Conservation (phyloP, 2,329 filamentous ascomycete genomes). For the Fonsecaea nubica region DNA sequence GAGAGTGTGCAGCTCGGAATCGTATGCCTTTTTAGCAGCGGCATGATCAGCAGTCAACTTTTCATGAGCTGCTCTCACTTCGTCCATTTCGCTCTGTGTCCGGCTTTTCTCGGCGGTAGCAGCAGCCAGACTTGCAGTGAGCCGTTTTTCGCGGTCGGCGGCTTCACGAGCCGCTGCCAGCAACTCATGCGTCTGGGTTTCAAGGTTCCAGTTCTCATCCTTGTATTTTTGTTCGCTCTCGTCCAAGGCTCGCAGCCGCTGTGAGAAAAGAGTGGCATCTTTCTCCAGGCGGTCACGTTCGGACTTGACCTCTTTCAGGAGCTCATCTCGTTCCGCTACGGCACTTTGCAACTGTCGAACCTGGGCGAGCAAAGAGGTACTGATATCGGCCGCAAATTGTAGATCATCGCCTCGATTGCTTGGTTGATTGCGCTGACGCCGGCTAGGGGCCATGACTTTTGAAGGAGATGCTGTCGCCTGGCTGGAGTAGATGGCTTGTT, state of each 20-base stretch:
- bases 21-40: slow-evolving; percentile 78
- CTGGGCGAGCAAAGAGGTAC: slow-evolving; percentile 90
- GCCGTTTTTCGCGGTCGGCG: slow-evolving; percentile 80
- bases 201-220: slow-evolving; percentile 97
- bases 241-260: slow-evolving; percentile 80
- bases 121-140: slow-evolving; percentile 73
- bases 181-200: slow-evolving; percentile 88
- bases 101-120: slow-evolving; percentile 76
- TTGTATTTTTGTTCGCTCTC: slow-evolving; percentile 97
- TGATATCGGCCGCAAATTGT: slow-evolving; percentile 98
- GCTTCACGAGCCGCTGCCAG: slow-evolving; percentile 75
- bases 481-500: slow-evolving; percentile 79
- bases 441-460: slow-evolving; percentile 84
- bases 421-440: slow-evolving; percentile 88
- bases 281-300: slow-evolving; percentile 82
- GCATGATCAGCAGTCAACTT: slow-evolving; percentile 83
- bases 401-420: slow-evolving; percentile 91
- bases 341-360: slow-evolving; percentile 87
- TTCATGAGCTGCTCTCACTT: slow-evolving; percentile 78
- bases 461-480: slow-evolving; percentile 85
- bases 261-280: slow-evolving; percentile 78
- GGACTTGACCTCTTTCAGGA: slow-evolving; percentile 74
- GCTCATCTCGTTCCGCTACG: slow-evolving; percentile 85
- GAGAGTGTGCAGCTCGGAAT: slow-evolving; percentile 83
- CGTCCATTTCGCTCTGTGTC: slow-evolving; percentile 86